phyloP scores from a whole-genome alignment of 768 basidiomycete genomes.

The Cyclocybe aegerita region DNA sequence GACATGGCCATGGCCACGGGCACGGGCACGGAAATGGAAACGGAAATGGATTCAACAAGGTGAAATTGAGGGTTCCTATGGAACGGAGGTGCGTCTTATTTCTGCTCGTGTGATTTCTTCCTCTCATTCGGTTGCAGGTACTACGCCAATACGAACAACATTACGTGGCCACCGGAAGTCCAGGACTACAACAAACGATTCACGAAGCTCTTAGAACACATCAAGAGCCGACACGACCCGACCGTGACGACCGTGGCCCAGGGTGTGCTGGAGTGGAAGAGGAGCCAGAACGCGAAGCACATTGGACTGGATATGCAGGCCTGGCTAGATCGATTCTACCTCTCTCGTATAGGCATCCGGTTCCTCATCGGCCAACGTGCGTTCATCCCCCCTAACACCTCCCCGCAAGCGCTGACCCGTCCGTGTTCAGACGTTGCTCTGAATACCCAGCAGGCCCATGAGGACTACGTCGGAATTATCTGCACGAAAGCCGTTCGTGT shows the following conservation, averaged over 20 bases:
- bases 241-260: slow-evolving; percentile 97
- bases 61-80: slow-evolving; percentile 78
- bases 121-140: slow-evolving; percentile 50
- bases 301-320: slow-evolving; percentile 89
- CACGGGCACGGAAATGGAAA: slow-evolving; percentile 31
- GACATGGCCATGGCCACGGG: slow-evolving; percentile 35
- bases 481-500: slow-evolving; percentile 81
- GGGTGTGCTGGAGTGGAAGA: slow-evolving; percentile 96
- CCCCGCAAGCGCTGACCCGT: slow-evolving; percentile 2
- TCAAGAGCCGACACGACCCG: slow-evolving; percentile 95
- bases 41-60: slow-evolving; percentile 48
- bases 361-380: slow-evolving; percentile 95
- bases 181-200: slow-evolving; percentile 91
- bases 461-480: slow-evolving; percentile 95
- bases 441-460: slow-evolving; percentile 87
- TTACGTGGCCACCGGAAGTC: slow-evolving; percentile 88
- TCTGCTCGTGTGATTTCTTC: not conserved
- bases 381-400: slow-evolving; percentile 23
- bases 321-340: slow-evolving; percentile 96
- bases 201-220: slow-evolving; percentile 81
- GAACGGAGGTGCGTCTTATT: slow-evolving; percentile 65
- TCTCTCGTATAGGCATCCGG: slow-evolving; percentile 93
- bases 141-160: slow-evolving; percentile 72
- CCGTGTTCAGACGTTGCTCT: slow-evolving; percentile 77
- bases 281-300: slow-evolving; percentile 59